A percentile compares a stretch with the other conserved stretches of the same genome.
Conservation (phyloP, 176 grass and related monocot species). For the Miscanthus lutarioriparius region DNA sequence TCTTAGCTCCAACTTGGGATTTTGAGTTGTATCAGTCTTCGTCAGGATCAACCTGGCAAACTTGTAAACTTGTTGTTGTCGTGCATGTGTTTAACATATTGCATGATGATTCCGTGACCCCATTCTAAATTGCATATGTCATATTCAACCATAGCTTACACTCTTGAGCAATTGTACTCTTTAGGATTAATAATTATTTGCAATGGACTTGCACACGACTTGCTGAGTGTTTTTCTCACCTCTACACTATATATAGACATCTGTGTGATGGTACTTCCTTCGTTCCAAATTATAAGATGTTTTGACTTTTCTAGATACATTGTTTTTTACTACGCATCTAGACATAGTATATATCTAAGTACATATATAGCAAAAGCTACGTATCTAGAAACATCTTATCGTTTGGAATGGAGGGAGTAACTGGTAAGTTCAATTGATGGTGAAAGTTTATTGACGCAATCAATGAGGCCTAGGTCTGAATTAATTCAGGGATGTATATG, state of each 20-base stretch:
- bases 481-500: not conserved
- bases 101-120: slow-evolving; percentile 1
- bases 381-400: no score
- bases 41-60: not conserved
- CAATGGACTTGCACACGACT: slow-evolving; percentile 15
- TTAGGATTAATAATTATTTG: slow-evolving; percentile 8
- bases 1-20: not conserved
- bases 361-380: no score
- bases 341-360: no score
- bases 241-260: not conserved
- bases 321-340: no score
- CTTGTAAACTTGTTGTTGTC: slow-evolving; percentile 24
- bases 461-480: not conserved
- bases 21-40: not conserved
- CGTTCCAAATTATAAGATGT: no score
- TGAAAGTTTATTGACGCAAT: not conserved
- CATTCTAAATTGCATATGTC: slow-evolving; percentile 27
- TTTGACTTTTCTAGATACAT: no score
- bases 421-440: not conserved
- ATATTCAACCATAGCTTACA: slow-evolving; percentile 8
- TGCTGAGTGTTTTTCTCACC: slow-evolving; percentile 22
- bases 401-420: not conserved
- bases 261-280: not conserved
- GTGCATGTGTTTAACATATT: slow-evolving; percentile 22
- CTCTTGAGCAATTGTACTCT: not conserved